Percentiles rank a stretch among this genome's conserved stretches.
Conservation (phyloP, 2,329 filamentous ascomycete species). For the Alternaria panax region DNA sequence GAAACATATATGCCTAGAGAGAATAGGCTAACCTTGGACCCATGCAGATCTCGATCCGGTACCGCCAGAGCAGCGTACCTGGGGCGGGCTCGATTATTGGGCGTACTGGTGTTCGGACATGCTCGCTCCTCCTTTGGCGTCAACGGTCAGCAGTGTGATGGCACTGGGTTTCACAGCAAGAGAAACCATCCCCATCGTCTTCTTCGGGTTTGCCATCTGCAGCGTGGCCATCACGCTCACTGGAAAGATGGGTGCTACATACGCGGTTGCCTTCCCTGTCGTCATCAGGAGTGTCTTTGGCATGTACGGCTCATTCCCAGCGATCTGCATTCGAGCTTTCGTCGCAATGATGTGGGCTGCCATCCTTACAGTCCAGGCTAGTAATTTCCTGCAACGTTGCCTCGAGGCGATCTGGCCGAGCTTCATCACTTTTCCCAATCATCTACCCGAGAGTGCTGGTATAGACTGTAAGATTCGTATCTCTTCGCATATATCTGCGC, state of each 20-base stretch:
- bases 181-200: slow-evolving; percentile 58
- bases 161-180: slow-evolving; percentile 56
- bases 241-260: slow-evolving; percentile 53
- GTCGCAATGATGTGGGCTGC: slow-evolving; percentile 58
- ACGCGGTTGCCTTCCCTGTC: slow-evolving; percentile 52
- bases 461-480: slow-evolving; percentile 30
- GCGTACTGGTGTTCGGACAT: slow-evolving; percentile 60
- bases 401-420: slow-evolving; percentile 55
- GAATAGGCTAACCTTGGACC: neutral
- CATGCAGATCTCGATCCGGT: slow-evolving; percentile 45
- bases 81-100: slow-evolving; percentile 56
- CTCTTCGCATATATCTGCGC: fast-evolving
- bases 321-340: slow-evolving; percentile 55
- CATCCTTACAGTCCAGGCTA: slow-evolving; percentile 57
- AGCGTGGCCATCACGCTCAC: slow-evolving; percentile 59
- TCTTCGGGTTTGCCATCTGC: slow-evolving; percentile 58
- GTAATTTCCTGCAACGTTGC: slow-evolving; percentile 53
- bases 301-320: slow-evolving; percentile 53
- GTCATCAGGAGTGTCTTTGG: slow-evolving; percentile 56
- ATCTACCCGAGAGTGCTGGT: slow-evolving; percentile 42
- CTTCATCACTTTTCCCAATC: slow-evolving; percentile 50
- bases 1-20: fast-evolving
- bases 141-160: slow-evolving; percentile 53
- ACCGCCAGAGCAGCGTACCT: slow-evolving; percentile 56
- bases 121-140: slow-evolving; percentile 52